Evolutionary conservation across 306 rosid species (phyloP), one percentile per base, ranked within the genome.

Genomic region (Mimosa bimucronata): DNA sequence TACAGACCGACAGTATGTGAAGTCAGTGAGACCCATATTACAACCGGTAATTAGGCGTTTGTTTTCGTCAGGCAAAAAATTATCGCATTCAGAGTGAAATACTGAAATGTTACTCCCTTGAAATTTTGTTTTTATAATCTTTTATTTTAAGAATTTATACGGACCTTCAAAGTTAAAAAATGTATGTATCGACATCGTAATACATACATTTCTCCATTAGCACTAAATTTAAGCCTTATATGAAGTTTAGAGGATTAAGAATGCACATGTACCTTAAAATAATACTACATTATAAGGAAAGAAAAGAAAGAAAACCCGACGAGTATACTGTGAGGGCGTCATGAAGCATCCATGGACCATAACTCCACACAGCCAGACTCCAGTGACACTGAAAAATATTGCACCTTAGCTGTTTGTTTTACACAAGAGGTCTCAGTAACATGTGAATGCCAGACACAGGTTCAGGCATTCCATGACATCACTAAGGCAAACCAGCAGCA

Each of bases 401-500:
- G 55, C 55, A 5, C n/a, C 7, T 14, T 16, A 1, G 18, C 55
- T 1, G 25, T 52, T 19, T 1, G 6, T 9, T 40, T 62, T 29
- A 9, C 12, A n/a, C n/a, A n/a, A n/a, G n/a, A n/a, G n/a, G n/a
- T n/a, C n/a, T 61, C 80, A 69, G 53, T 44, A 60, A 72, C 21
- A 69, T 11, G 23, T 69, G 69, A 80, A 62, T 7, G 57, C 65
- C 76, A 64, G 69, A 64, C 69, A 12, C 19, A 57, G n/a, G 44
- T 70, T 25, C 6, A 19, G 62, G 68, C 46, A 73, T 48, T 25
- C 68, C 42, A 78, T 37, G 67, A 73, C 13, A 37, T 75, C 72
- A 78, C 26, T 2, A 71, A 60, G 78, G 50, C 75, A 70, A 75
- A n/a, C 62, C 62, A 78, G 62, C 69, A 70, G 77, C 80, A 82